Base-by-base conservation (phyloP, 2,329 filamentous ascomycete genomes). In the Ascochyta fabae region DNA sequence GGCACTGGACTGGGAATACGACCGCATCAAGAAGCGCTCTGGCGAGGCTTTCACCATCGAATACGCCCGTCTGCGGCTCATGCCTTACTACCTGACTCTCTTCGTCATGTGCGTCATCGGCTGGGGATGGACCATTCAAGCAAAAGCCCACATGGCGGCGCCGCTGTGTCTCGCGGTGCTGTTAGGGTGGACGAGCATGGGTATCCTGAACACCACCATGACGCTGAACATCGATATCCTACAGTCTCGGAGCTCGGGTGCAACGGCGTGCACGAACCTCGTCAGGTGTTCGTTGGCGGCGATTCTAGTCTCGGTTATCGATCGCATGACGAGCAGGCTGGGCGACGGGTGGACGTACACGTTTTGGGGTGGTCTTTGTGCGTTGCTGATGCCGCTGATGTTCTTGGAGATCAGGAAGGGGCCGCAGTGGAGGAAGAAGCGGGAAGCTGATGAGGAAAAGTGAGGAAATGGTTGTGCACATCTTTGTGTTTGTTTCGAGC, bases 1-100 rank as follows among this genome's bases (percentile, higher is more conserved):
- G 44, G 73, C 85, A 29, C 75, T 86, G 0, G 80, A 86, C 57
- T 52, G 68, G 15, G 80, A 86, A 51, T 86, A 85, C 61, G 74
- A 71, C 1, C 75, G 76, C 0, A 65, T 70, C 52, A 73, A 72
- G 41, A 54, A 52, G 16, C 62, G 54, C 6, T 40, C 52, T 13
- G 62, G 61, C 22, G 59, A 61, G 0, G 53, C 62, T 9, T 70
- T 71, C 48, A 68, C 66, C 2, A 70, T 70, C 9, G 68, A 71
- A 19, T 65, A 70, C 35, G 67, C 68, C 1, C 58, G 67, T 0
- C 49, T 70, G 4, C 65, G 67, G n/a, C 62, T 68, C 43, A 68
- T 69, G 66, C 67, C 65, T 0, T 63, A 66, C 29, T 66, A 69
- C 35, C 65, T 70, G 26, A 43, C 50, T 10, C 57, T 70, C 16